A percentile compares a stretch with the other conserved stretches of the same genome.
These are phyloP conservation scores for Cynanchum wilfordii DNA, from an alignment of 257 asterid genomes.

Conservation along the genomic window DNA sequence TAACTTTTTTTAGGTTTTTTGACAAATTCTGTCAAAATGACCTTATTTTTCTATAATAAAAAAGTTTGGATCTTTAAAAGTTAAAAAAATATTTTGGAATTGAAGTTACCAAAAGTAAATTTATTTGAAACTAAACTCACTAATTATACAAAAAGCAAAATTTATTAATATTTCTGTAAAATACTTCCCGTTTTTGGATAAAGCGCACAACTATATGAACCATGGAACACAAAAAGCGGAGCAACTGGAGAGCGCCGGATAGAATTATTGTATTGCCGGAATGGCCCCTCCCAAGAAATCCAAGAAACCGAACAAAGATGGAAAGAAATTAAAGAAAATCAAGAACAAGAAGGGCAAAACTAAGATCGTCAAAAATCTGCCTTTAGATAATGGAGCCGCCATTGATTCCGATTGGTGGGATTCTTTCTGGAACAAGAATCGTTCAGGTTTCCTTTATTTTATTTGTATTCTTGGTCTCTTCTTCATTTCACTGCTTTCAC, in stretches of 20 bases:
- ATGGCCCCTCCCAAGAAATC: constrained; percentile 79
- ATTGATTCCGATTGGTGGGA: constrained; percentile 94
- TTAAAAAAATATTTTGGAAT: no score
- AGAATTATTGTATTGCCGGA: background rate
- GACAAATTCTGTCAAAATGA: no score
- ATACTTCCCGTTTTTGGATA: background rate
- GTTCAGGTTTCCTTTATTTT: constrained; percentile 24
- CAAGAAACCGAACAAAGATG: constrained; percentile 48
- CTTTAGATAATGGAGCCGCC: constrained; percentile 49
- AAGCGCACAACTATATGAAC: background rate
- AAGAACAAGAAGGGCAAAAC: constrained; percentile 37
- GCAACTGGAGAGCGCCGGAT: background rate
- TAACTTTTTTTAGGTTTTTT: no score
- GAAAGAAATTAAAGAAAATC: constrained; percentile 53
- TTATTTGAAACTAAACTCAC: no score
- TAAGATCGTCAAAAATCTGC: constrained; percentile 18
- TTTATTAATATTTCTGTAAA: no score
- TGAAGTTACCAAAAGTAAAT: no score
- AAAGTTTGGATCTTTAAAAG: no score
- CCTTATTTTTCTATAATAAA: no score
- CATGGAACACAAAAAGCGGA: background rate
- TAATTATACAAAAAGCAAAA: no score
- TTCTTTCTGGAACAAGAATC: constrained; percentile 68
- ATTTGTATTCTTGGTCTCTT: background rate
- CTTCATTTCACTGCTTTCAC: background rate